A percentile compares a stretch with the other conserved stretches of the same genome.
phyloP scores from a whole-genome alignment of 129 eudicot genomes.

The Flaveria robusta region DNA sequence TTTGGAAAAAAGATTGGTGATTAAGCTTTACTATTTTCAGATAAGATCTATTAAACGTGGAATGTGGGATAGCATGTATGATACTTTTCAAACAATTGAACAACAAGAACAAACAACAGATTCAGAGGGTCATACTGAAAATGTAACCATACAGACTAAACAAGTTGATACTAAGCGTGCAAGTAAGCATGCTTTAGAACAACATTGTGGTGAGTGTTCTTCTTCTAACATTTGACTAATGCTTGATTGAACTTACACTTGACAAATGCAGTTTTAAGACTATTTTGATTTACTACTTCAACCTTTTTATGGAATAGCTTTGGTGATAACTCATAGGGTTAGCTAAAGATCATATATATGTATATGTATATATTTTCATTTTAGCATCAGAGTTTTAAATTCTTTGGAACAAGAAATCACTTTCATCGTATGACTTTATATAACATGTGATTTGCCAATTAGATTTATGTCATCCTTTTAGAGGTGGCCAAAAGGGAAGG shows the following conservation, averaged over 20 bases:
- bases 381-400: background rate
- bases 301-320: slow-evolving; percentile 8
- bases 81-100: slow-evolving; percentile 50
- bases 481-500: background rate
- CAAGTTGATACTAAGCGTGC: slow-evolving; percentile 28
- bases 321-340: slow-evolving; percentile 12
- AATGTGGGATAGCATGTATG: slow-evolving; percentile 83
- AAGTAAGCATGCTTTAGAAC: slow-evolving; percentile 15
- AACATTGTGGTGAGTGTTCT: slow-evolving; percentile 53
- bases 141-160: slow-evolving; percentile 51
- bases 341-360: background rate
- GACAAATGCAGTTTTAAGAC: background rate
- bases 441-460: background rate
- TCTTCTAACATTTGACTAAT: slow-evolving; percentile 9
- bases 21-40: slow-evolving; percentile 42
- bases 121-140: slow-evolving; percentile 37
- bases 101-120: slow-evolving; percentile 28
- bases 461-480: background rate
- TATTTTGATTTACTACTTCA: slow-evolving; percentile 5
- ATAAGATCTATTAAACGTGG: slow-evolving; percentile 68
- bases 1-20: slow-evolving; percentile 1
- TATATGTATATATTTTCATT: background rate
- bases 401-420: background rate
- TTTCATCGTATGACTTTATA: background rate
- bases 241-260: slow-evolving; percentile 8